Conservation (phyloP, 306 rosid genomes). For the Cercis canadensis region DNA sequence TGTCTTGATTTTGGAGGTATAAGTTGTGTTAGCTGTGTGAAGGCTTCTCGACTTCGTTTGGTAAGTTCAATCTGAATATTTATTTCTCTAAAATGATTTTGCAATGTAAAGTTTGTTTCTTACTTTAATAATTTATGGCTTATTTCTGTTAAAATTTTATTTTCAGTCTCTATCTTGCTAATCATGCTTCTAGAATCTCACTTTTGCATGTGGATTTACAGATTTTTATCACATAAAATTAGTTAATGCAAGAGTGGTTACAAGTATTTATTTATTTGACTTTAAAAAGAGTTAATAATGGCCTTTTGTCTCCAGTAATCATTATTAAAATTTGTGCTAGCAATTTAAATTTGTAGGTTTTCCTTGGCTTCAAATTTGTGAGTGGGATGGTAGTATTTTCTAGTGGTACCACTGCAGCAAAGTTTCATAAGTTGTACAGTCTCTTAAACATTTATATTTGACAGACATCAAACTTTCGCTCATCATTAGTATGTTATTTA, state of each 20-base stretch:
- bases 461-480: not conserved
- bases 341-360: conserved; percentile 19
- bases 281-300: not conserved
- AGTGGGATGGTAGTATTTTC: not conserved
- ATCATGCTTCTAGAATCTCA: no score
- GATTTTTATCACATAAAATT: no score
- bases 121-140: conserved; percentile 17
- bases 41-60: conserved; percentile 52
- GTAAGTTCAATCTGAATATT: conserved; percentile 55
- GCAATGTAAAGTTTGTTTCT: conserved; percentile 12
- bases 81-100: not conserved
- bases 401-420: not conserved
- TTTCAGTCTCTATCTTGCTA: no score
- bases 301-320: conserved; percentile 3
- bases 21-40: conserved; percentile 72
- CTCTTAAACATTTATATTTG: not conserved
- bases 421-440: not conserved
- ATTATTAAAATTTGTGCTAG: conserved; percentile 12
- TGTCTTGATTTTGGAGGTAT: conserved; percentile 86
- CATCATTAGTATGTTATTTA: no score
- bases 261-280: no score
- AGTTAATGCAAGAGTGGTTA: no score
- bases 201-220: no score
- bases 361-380: no score
- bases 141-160: conserved; percentile 13